Evolutionary conservation across 306 rosid genomes (phyloP).

Genomic region (Rosa lucieae): DNA sequence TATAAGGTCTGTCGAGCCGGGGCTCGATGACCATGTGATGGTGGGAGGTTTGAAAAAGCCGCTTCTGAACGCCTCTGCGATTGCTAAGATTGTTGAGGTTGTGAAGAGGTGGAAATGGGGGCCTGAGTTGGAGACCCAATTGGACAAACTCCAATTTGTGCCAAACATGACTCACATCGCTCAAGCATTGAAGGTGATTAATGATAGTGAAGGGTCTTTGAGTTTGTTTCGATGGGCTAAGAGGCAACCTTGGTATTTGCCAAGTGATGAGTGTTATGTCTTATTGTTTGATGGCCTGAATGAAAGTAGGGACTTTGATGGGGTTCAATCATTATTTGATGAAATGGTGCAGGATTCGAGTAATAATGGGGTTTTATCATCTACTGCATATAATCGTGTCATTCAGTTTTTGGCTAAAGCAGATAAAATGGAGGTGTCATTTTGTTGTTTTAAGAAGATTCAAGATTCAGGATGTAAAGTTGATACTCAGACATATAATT

Average conservation of each 20-base stretch:
- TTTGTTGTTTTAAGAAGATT: slow-evolving; percentile 83
- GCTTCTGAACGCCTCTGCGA: slow-evolving; percentile 68
- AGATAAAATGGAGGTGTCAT: slow-evolving; percentile 83
- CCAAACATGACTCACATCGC: slow-evolving; percentile 73
- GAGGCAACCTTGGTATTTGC: slow-evolving; percentile 83
- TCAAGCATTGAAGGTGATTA: slow-evolving; percentile 67
- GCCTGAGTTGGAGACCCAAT: slow-evolving; percentile 89
- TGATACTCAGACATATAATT: slow-evolving; percentile 75
- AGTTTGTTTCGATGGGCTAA: slow-evolving; percentile 90
- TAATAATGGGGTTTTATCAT: slow-evolving; percentile 42
- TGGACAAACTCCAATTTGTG: slow-evolving; percentile 80
- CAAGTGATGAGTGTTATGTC: slow-evolving; percentile 69
- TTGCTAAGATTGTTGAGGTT: slow-evolving; percentile 85
- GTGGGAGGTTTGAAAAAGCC: slow-evolving; percentile 78
- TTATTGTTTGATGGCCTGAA: slow-evolving; percentile 72
- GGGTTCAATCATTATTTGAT: slow-evolving; percentile 75
- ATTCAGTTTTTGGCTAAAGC: slow-evolving; percentile 84
- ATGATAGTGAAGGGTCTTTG: slow-evolving; percentile 61
- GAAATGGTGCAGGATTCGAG: slow-evolving; percentile 76
- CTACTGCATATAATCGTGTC: slow-evolving; percentile 63
- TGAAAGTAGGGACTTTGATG: slow-evolving; percentile 67
- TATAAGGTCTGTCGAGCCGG: slow-evolving; percentile 75
- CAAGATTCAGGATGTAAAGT: slow-evolving; percentile 60
- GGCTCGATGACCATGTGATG: slow-evolving; percentile 90
- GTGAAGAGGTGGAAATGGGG: slow-evolving; percentile 98